A percentile compares a stretch with the other conserved stretches of the same genome.
phyloP scores from a whole-genome alignment of 805 yeast species.

The Jamesozyma lodderae region DNA sequence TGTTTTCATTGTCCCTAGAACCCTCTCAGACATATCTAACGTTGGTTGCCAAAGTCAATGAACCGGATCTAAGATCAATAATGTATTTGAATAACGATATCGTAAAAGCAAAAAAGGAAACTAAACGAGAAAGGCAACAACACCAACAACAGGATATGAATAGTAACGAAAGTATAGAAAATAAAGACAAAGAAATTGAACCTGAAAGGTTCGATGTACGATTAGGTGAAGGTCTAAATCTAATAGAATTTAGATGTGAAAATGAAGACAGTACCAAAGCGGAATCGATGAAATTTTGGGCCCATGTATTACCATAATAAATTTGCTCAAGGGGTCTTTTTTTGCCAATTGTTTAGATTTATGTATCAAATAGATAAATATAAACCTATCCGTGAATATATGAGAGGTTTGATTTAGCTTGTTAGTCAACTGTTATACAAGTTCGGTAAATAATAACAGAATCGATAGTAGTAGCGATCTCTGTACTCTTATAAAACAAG shows the following conservation, averaged over 20 bases:
- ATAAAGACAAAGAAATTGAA: slow-evolving; percentile 2
- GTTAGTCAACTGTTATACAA: too few relatives aligned
- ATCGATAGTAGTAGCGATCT: too few relatives aligned
- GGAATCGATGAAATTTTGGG: slow-evolving; percentile 27
- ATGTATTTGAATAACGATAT: slow-evolving; percentile 21
- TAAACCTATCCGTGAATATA: not conserved
- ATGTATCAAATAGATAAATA: not conserved
- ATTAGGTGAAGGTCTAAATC: slow-evolving; percentile 26
- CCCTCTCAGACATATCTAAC: slow-evolving; percentile 26
- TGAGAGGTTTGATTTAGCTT: not conserved
- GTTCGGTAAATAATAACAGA: too few relatives aligned
- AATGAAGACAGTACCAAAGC: slow-evolving; percentile 4
- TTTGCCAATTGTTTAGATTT: not conserved
- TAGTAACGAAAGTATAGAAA: not conserved
- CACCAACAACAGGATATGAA: not conserved
- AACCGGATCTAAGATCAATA: slow-evolving; percentile 4
- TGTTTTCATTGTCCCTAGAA: slow-evolving; percentile 22
- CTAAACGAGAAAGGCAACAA: not conserved
- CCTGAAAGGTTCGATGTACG: slow-evolving; percentile 23
- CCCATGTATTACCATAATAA: slow-evolving; percentile 25
- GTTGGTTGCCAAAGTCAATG: slow-evolving; percentile 13
- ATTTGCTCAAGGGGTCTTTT: not conserved
- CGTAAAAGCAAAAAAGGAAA: slow-evolving; percentile 8
- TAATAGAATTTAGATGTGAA: slow-evolving; percentile 19
- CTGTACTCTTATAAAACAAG: too few relatives aligned